A percentile compares a stretch with the other conserved stretches of the same genome.
Evolutionary conservation across 148 eudicot genomes (phyloP).

Genomic region (Fagopyrum tataricum): DNA sequence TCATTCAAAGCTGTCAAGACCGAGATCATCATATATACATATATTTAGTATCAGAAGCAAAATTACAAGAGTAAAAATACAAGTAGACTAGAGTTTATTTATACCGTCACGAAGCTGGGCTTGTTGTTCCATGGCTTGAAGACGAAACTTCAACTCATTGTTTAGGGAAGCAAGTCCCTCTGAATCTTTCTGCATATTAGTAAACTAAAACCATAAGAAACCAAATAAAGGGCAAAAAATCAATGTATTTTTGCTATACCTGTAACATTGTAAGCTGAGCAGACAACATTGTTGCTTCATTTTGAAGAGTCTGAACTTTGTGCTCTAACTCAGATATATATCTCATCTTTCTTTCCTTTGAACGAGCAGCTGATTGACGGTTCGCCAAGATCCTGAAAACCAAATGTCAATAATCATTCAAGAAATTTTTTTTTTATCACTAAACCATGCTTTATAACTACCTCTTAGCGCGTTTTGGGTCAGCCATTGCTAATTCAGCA

Average conservation of each 20-base stretch:
- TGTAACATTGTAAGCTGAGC: conserved; percentile 37
- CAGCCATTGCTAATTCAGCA: conserved; percentile 73
- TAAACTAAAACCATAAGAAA: background rate
- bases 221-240: background rate
- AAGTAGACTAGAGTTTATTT: conserved; percentile 14
- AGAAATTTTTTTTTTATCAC: no score
- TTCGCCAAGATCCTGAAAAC: conserved; percentile 42
- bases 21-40: background rate
- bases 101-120: conserved; percentile 96
- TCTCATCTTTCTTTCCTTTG: conserved; percentile 39
- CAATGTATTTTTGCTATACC: conserved; percentile 13
- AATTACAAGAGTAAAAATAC: background rate
- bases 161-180: conserved; percentile 34
- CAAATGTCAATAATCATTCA: background rate
- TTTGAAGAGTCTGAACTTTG: conserved; percentile 42
- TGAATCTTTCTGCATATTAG: conserved; percentile 21
- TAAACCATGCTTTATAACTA: conserved; percentile 11
- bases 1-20: conserved; percentile 71
- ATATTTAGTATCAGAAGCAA: background rate
- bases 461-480: conserved; percentile 98
- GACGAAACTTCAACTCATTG: conserved; percentile 85
- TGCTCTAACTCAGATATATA: conserved; percentile 47
- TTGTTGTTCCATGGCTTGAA: conserved; percentile 98
- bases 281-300: conserved; percentile 37
- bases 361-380: conserved; percentile 52